phyloP scores from a whole-genome alignment of 306 rosid species.

The Carpinus fangiana region DNA sequence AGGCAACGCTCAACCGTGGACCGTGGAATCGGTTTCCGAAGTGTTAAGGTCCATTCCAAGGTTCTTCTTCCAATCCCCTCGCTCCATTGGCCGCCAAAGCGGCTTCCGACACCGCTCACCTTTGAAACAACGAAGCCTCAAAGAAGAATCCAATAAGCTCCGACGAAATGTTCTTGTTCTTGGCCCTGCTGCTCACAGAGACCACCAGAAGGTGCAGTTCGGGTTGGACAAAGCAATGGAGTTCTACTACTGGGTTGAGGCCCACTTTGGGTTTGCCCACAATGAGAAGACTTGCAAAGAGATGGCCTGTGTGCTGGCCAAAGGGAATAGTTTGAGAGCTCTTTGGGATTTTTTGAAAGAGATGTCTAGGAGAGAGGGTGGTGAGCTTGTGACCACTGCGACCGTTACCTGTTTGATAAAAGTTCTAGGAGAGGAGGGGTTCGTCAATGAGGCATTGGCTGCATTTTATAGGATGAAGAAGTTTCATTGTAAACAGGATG shows the following conservation, averaged over 20 bases:
- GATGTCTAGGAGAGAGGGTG: slow-evolving; percentile 36
- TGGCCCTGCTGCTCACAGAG: slow-evolving; percentile 72
- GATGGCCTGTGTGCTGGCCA: slow-evolving; percentile 73
- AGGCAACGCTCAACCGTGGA: slow-evolving; percentile 38
- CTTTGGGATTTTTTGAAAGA: slow-evolving; percentile 75
- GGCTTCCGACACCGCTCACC: slow-evolving; percentile 74
- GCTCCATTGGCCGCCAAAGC: slow-evolving; percentile 67
- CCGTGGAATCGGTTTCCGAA: slow-evolving; percentile 46
- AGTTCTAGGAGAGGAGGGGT: slow-evolving; percentile 80
- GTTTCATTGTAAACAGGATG: slow-evolving; percentile 69
- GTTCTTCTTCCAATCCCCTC: slow-evolving; percentile 67
- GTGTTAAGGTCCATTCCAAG: slow-evolving; percentile 61
- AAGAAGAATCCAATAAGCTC: slow-evolving; percentile 41
- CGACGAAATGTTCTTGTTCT: slow-evolving; percentile 48
- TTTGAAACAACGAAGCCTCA: slow-evolving; percentile 59
- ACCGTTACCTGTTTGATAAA: slow-evolving; percentile 84
- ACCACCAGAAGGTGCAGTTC: slow-evolving; percentile 46
- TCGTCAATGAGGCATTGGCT: slow-evolving; percentile 62
- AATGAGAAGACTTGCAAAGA: slow-evolving; percentile 63
- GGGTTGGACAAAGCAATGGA: slow-evolving; percentile 62
- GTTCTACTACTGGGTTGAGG: slow-evolving; percentile 77
- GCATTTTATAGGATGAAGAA: slow-evolving; percentile 75
- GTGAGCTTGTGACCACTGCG: slow-evolving; percentile 50
- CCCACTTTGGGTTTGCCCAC: slow-evolving; percentile 53
- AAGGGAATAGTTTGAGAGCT: slow-evolving; percentile 37